Percentiles rank a stretch among this genome's conserved stretches.
Evolutionary conservation across 2,329 filamentous ascomycete species (phyloP).

Genomic region (Fusarium armeniacum): DNA sequence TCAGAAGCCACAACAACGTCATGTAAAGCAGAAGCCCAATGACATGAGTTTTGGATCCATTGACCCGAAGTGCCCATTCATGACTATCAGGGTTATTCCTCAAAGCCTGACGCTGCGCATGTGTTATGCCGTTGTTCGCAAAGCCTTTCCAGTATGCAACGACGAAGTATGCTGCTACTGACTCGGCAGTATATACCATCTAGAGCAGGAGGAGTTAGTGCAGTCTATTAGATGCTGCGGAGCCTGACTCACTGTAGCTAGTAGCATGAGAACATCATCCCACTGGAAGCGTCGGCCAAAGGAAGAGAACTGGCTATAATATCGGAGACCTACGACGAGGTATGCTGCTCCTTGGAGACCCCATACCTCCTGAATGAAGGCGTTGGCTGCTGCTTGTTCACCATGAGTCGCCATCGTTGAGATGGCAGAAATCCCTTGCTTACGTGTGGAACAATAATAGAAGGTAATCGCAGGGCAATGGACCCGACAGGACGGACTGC

Average conservation of each 20-base stretch:
- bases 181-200: neutral
- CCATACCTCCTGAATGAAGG: conserved; percentile 8
- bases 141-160: conserved; percentile 5
- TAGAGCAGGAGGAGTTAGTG: neutral
- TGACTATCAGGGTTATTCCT: neutral
- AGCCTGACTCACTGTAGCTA: neutral
- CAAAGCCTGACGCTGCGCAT: neutral
- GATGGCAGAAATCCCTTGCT: neutral
- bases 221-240: accelerated
- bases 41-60: conserved; percentile 1
- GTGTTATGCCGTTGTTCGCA: neutral
- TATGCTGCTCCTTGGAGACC: neutral
- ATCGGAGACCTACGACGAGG: neutral
- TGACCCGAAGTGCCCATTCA: neutral
- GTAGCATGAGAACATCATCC: conserved; percentile 1
- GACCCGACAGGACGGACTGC: neutral
- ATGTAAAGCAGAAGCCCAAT: conserved; percentile 5
- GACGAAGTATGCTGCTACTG: conserved; percentile 4
- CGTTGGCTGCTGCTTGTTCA: conserved; percentile 3
- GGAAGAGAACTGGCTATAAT: neutral
- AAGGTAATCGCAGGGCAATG: neutral
- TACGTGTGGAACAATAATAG: accelerated
- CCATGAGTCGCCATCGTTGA: neutral
- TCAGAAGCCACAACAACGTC: neutral
- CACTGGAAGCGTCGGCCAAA: neutral